phyloP scores from a whole-genome alignment of 345 rosid species.

The Sapria himalayana region DNA sequence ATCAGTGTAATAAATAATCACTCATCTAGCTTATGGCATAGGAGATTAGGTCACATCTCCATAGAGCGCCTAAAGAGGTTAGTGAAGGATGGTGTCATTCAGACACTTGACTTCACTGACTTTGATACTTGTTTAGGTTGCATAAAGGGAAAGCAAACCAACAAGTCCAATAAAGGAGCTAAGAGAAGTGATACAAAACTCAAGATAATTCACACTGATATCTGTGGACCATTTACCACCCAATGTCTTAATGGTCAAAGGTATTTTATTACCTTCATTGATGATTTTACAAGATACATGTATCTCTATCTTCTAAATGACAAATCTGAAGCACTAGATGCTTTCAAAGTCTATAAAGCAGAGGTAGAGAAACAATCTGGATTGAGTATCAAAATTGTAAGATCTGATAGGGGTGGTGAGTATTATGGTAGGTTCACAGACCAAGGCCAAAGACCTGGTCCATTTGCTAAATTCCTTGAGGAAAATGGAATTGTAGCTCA shows the following conservation, averaged over 20 bases:
- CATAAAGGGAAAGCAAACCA: too few relatives aligned
- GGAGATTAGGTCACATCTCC: too few relatives aligned
- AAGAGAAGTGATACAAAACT: too few relatives aligned
- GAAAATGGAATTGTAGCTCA: conserved; percentile 1
- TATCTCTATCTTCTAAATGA: not conserved
- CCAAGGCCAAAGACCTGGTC: not conserved
- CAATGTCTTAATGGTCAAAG: too few relatives aligned
- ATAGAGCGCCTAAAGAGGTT: too few relatives aligned
- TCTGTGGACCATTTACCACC: conserved; percentile 3
- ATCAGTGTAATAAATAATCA: too few relatives aligned
- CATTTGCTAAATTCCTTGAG: conserved; percentile 6
- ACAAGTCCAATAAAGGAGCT: too few relatives aligned
- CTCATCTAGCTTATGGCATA: too few relatives aligned
- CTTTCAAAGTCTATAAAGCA: not conserved
- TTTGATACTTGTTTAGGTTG: too few relatives aligned
- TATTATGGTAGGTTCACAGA: conserved; percentile 1
- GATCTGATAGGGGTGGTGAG: not conserved
- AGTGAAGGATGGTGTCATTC: too few relatives aligned
- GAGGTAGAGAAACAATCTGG: conserved; percentile 3
- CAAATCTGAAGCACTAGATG: not conserved
- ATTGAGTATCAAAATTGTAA: not conserved
- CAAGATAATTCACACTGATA: conserved; percentile 1
- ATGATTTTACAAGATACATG: conserved; percentile 2
- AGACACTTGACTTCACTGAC: too few relatives aligned
- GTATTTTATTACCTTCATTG: conserved; percentile 7